Base-by-base conservation (phyloP, 768 basidiomycete species). In the Daedaleopsis sinensis region DNA sequence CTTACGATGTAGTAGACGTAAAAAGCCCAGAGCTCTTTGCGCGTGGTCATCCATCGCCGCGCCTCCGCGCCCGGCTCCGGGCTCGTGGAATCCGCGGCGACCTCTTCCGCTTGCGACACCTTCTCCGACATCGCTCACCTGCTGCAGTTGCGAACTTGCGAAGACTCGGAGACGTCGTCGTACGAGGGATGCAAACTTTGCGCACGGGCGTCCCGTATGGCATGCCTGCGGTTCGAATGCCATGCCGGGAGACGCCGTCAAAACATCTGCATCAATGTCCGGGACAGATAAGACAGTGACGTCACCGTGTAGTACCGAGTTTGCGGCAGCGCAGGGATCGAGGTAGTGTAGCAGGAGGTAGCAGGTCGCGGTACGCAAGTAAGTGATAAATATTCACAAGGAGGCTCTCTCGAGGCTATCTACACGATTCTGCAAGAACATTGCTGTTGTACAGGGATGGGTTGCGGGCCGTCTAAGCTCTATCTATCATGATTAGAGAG, bases 21-120 rank as follows among this genome's bases (percentile, higher is more conserved):
- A 54, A 72, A 72, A 0, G 71, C 69, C 71, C 71, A 72, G 43
- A 70, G 62, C 57, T 86, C 85, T 8, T 66, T 65, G 16, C 78
- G 79, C 16, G 78, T 79, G 1, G 85, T 87, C 6, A 76, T 78
- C 50, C 62, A 67, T 42, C 32, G 48, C 1, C 27, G 54, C 27
- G 16, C 12, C 9, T 53, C 59, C 24, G 43, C 57, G 24, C 21
- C 39, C 36, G 54, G 56, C 18, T 57, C 55, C 48, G 32, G 27
- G 37, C 23, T 38, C 23, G 55, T 36, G 55, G 13, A 18, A 18
- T 42, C 39, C 39, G 11, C 58, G 5, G 58, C 36, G 62, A 52
- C 58, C 23, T 59, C 59, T 23, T 59, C 58, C 27, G 27, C 27
- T 32, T 37, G 3, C 5, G 39, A 42, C 39, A 42, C 11, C 39